Conservation (phyloP, 2,329 filamentous ascomycete species). For the Aspergillus thermomutatus region DNA sequence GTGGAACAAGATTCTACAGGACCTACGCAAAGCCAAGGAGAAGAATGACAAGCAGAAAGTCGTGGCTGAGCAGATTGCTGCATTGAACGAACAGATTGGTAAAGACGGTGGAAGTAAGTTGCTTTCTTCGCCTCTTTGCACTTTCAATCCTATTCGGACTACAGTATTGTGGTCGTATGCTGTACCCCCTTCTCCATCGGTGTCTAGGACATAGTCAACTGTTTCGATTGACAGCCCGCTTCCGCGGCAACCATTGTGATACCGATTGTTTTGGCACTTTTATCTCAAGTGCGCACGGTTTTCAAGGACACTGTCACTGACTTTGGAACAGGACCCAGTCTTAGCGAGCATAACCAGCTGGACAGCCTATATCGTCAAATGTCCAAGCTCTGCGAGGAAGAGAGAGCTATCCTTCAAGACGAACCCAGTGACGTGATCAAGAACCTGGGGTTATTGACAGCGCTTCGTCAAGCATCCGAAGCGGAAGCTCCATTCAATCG, state of each 20-base stretch:
- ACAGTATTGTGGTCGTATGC: neutral
- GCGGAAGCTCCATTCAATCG: constrained; percentile 42
- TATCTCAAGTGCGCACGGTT: neutral
- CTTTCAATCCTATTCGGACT: neutral
- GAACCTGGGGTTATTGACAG: constrained; percentile 47
- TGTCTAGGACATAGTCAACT: no score
- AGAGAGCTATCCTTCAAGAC: constrained; percentile 46
- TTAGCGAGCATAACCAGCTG: constrained; percentile 42
- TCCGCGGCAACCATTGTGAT: no score
- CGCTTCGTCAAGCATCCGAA: constrained; percentile 48
- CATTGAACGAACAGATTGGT: constrained; percentile 44
- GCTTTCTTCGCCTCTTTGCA: neutral
- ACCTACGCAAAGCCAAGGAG: constrained; percentile 42
- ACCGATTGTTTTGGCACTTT: neutral
- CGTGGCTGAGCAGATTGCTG: constrained; percentile 39
- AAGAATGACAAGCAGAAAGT: constrained; percentile 42
- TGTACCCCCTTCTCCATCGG: no score
- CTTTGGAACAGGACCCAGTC: constrained; percentile 28
- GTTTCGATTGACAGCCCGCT: neutral
- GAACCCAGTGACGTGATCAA: constrained; percentile 51
- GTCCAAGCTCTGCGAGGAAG: constrained; percentile 47
- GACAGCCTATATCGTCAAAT: constrained; percentile 46
- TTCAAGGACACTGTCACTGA: constrained; percentile 6
- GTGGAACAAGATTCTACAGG: constrained; percentile 43
- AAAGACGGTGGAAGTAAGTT: constrained; percentile 42